A percentile compares a stretch with the other conserved stretches of the same genome.
phyloP scores from a whole-genome alignment of 331 rosid species.

The Quercus tomentella region DNA sequence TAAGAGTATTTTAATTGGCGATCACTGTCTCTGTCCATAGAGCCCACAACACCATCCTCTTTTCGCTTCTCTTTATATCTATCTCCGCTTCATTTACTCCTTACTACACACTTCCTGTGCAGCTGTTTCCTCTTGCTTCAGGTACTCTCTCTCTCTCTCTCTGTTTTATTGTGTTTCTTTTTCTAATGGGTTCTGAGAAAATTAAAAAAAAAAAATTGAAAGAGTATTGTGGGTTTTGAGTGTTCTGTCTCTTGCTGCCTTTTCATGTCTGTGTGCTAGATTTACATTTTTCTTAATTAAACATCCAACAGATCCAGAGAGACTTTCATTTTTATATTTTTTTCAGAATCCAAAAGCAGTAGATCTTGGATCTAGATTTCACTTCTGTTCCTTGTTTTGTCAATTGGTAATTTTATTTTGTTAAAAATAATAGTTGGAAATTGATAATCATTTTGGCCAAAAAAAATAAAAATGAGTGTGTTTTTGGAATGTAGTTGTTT shows the following conservation, averaged over 20 bases:
- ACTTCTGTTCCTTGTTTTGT: not conserved
- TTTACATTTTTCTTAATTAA: too few relatives aligned
- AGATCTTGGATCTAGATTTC: not conserved
- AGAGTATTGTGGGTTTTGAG: not conserved
- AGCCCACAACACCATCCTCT: not conserved
- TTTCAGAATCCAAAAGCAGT: not conserved
- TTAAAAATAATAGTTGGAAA: not conserved
- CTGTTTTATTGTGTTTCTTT: not conserved
- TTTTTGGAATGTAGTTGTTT: too few relatives aligned
- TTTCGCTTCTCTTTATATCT: not conserved
- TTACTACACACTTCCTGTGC: not conserved
- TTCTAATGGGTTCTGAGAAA: not conserved
- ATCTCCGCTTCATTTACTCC: not conserved
- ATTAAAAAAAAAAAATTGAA: not conserved
- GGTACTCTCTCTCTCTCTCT: slow-evolving; percentile 17
- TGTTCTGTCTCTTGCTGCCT: not conserved
- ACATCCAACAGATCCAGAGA: too few relatives aligned
- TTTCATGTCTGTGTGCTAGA: too few relatives aligned
- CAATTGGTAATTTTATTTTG: not conserved
- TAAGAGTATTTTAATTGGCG: not conserved
- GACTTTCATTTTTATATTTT: too few relatives aligned
- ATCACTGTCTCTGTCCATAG: too few relatives aligned
- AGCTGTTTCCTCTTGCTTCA: not conserved
- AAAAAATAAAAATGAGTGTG: too few relatives aligned
- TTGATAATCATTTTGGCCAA: too few relatives aligned